Conservation (phyloP, 345 rosid genomes). For the Camelina laxa region DNA sequence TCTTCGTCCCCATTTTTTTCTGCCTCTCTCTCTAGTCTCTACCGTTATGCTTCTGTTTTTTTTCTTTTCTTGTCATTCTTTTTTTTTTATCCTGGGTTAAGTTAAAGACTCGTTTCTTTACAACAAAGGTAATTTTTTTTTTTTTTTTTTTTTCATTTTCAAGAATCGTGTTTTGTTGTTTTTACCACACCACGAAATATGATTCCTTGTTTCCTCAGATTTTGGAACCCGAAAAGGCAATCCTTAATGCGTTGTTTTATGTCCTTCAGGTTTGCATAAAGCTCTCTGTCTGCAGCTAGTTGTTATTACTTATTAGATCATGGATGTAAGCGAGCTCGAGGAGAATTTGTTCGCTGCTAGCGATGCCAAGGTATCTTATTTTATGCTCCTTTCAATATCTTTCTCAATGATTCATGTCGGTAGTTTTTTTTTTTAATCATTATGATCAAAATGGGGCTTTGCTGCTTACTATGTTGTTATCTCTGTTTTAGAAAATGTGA, state of each 20-base stretch:
- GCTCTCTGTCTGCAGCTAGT: background rate
- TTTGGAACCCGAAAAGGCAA: no score
- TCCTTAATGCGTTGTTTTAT: background rate
- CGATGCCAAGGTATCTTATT: background rate
- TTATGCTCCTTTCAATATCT: background rate
- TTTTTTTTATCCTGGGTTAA: no score
- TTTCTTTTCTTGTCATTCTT: no score
- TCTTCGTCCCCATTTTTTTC: no score
- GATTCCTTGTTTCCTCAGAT: no score
- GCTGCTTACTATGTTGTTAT: background rate
- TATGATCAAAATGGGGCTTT: background rate
- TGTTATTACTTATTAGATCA: background rate
- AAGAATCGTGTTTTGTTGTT: no score
- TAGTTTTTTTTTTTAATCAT: background rate
- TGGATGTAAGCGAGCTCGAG: conserved; percentile 11
- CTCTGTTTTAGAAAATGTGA: background rate
- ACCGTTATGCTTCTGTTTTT: no score
- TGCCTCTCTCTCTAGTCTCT: no score
- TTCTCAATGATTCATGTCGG: background rate
- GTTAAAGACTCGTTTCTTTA: no score
- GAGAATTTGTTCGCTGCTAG: conserved; percentile 17
- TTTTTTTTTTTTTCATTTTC: no score
- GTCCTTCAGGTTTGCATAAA: conserved; percentile 1
- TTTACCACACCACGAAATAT: no score
- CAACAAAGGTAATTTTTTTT: no score